Conservation (phyloP, 495 filamentous ascomycete species). For the Podospora conica region DNA sequence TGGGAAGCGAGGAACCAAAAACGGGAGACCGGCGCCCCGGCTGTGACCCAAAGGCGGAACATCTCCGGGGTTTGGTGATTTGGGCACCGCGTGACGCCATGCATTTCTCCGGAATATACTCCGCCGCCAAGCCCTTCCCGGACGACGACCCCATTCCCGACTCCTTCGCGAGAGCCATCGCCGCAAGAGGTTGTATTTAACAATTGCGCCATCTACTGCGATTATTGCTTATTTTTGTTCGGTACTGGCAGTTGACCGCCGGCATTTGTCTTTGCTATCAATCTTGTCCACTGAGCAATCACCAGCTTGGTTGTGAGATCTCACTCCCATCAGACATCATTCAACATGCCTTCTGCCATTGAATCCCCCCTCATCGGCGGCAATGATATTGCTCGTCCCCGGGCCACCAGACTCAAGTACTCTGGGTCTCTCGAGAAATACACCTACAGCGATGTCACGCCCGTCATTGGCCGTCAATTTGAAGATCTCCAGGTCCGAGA, state of each 20-base stretch:
- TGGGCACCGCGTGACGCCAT: conserved; percentile 14
- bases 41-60: conserved; percentile 7
- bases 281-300: neutral
- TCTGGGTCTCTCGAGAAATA: conserved; percentile 15
- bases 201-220: conserved; percentile 1
- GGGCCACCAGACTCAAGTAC: conserved; percentile 4
- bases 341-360: conserved; percentile 17
- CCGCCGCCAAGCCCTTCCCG: conserved; percentile 11
- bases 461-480: conserved; percentile 69
- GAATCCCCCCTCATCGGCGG: conserved; percentile 13
- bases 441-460: conserved; percentile 53
- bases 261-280: neutral
- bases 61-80: conserved; percentile 9
- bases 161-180: neutral
- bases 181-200: neutral
- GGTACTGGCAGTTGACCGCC: neutral
- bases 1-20: neutral
- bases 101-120: conserved; percentile 17
- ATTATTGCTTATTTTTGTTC: neutral
- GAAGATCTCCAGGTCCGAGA: conserved; percentile 60
- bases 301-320: neutral
- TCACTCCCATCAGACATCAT: neutral
- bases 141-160: neutral
- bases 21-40: neutral
- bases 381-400: conserved; percentile 14